These are phyloP conservation scores for Bipolaris sorokiniana DNA, from an alignment of 2,329 filamentous ascomycete genomes.

Conservation along the genomic window DNA sequence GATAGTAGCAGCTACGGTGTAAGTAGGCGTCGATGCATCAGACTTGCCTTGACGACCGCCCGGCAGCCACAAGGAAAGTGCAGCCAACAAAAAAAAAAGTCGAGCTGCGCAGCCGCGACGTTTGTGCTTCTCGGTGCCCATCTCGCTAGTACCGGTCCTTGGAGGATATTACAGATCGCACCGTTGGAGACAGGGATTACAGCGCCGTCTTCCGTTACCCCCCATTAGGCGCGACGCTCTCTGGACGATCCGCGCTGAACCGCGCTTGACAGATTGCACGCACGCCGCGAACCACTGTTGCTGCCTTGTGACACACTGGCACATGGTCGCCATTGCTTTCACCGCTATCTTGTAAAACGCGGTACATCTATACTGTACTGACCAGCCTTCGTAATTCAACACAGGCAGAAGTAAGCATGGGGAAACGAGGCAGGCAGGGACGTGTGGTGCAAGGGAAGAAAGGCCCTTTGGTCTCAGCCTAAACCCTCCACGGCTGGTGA, in stretches of 20 bases:
- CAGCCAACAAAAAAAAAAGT: neutral
- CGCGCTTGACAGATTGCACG: constrained; percentile 12
- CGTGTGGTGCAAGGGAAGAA: constrained; percentile 17
- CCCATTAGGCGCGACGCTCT: constrained; percentile 20
- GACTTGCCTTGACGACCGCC: neutral
- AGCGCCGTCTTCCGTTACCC: constrained; percentile 17
- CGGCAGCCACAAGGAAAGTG: constrained; percentile 10
- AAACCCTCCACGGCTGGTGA: constrained; percentile 16
- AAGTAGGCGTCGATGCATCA: constrained; percentile 27
- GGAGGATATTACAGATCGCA: constrained; percentile 14
- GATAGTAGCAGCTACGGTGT: neutral
- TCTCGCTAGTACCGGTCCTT: constrained; percentile 8
- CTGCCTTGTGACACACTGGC: constrained; percentile 1
- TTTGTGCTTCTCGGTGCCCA: constrained; percentile 9
- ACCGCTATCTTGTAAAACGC: neutral
- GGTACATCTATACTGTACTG: neutral
- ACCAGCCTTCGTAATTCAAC: constrained; percentile 2
- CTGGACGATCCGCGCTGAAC: constrained; percentile 18
- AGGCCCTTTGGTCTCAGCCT: constrained; percentile 16
- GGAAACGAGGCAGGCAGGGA: constrained; percentile 7
- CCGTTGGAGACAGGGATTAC: constrained; percentile 19
- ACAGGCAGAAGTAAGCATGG: constrained; percentile 7
- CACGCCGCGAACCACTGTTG: constrained; percentile 4
- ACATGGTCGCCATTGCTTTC: neutral
- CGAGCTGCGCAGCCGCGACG: constrained; percentile 11